Evolutionary conservation across 805 yeast genomes (phyloP), one percentile per base, ranked within the genome.

Genomic region (Cyberlindnera samutprakarnensis): DNA sequence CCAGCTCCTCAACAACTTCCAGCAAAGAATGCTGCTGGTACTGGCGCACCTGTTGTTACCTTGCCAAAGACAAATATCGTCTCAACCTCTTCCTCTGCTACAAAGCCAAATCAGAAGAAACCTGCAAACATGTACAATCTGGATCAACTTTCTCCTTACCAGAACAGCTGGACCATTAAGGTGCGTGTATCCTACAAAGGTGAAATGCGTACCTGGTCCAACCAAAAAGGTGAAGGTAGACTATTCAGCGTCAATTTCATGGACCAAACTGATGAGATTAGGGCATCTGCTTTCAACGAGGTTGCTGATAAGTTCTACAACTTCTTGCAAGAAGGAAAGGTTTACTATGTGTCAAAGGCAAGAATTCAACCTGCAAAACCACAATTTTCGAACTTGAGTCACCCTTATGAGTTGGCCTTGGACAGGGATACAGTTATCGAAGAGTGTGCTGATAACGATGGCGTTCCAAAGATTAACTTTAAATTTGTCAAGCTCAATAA

Each of bases 191-290:
- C 94, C 1, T 78, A 70, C 56, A 92, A 90, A 57, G 76, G 90
- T 35, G 96, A 86, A 39, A 69, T 90, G 45, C 78, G 85, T 57
- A 83, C 84, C 23, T 92, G 90, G 90, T 74, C 84, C 32, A 86
- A 84, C 47, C 78, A 74, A 40, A 72, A 78, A 47, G 95, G 96
- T 36, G 85, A 79, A 41, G 98, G 98, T 34, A 83, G 84, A 56
- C 68, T 92, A 38, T 87, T 92, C 64, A 82, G 80, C 47, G 84
- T 86, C 19, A 85, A 86, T 46, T 75, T 92, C 37, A 61, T 90
- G 36, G 98, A 92, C 54, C 95, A 92, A 54, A 82, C 96, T 6
- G 95, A 92, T 49, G 97, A 92, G 62, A 92, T 92, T 46, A 72
- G 92, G 50, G 96, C 95, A 9, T 87, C 97, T 3, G 96, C 92